Evolutionary conservation across 805 yeast genomes (phyloP), one percentile per base, ranked within the genome.

Genomic region (Wickerhamiella siamensis): DNA sequence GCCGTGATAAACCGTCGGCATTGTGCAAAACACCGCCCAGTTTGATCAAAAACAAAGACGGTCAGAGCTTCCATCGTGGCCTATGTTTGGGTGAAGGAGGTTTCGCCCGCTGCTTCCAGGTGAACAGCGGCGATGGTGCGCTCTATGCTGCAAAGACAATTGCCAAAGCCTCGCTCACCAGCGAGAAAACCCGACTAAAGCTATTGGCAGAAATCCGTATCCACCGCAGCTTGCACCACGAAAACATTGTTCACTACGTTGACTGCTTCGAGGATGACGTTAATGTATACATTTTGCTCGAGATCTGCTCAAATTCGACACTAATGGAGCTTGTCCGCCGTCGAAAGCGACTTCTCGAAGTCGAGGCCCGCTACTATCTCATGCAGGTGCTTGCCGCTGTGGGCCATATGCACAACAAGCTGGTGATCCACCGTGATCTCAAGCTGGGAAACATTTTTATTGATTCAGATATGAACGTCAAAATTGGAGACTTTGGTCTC

Each of bases 181-280:
- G 81, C 46, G 94, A 83, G 54, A 88, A 88, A 69, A 87, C 97
- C 10, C 77, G 83, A 53, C 72, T 51, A 14, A 66, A 65, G 63
- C 73, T 91, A 45, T 67, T 91, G 50, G 83, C 94, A 39, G 99
- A 91, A 60, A 91, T 91, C 59, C 87, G 86, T 58, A 86, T 91
- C 52, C 99, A 91, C 63, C 83, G 87, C 58, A 75, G 82, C 44
- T 77, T 91, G 76, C 67, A 72, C 38, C 97, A 91, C 61, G 74
- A 87, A 34, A 86, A 87, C 59, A 77, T 91, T 52, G 97, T 91
- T 46, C 82, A 83, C 57, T 91, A 86, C 53, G 71, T 86, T 44
- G 98, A 91, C 61, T 91, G 98, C 64, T 91, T 91, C 60, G 99
- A 91, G 65, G 99, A 91, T 63, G 93, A 84, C 55, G 75, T 75